Conservation (phyloP, 495 filamentous ascomycete species). For the Aspergillus saccharolyticus region DNA sequence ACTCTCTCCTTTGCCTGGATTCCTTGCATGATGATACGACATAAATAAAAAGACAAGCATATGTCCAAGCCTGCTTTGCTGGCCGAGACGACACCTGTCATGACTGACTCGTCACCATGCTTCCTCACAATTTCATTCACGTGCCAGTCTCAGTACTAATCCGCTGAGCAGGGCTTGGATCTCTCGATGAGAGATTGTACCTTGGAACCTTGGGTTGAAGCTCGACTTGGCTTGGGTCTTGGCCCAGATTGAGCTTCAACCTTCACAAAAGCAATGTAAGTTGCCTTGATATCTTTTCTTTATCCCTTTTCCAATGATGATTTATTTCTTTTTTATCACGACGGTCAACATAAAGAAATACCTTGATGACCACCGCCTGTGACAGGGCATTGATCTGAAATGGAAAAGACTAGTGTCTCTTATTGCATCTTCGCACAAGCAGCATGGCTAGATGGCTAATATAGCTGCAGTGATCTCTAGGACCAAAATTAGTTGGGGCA, state of each 20-base stretch:
- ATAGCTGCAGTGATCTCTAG: not conserved
- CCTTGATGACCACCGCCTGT: conserved; percentile 88
- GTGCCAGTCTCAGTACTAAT: conserved; percentile 12
- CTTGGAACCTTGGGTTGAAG: not conserved
- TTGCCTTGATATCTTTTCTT: conserved; percentile 10
- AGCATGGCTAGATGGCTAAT: not conserved
- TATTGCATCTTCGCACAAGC: conserved; percentile 9
- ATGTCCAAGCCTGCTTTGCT: conserved; percentile 50
- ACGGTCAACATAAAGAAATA: conserved; percentile 89
- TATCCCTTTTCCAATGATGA: conserved; percentile 57
- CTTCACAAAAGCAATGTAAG: conserved; percentile 18
- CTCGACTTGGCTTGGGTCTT: not conserved
- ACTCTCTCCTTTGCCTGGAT: conserved; percentile 5
- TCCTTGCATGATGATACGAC: conserved; percentile 47
- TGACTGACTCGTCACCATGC: conserved; percentile 38
- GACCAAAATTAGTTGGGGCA: too few species aligned
- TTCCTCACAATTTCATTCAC: conserved; percentile 10
- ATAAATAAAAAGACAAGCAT: conserved; percentile 53
- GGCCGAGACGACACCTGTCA: conserved; percentile 48
- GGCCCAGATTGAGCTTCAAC: not conserved
- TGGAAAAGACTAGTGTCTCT: conserved; percentile 11
- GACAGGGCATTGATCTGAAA: conserved; percentile 75
- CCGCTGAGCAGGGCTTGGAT: not conserved
- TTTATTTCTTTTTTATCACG: conserved; percentile 74
- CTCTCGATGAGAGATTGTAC: not conserved